phyloP scores from a whole-genome alignment of 148 eudicot genomes.

The Spergularia bocconei region DNA sequence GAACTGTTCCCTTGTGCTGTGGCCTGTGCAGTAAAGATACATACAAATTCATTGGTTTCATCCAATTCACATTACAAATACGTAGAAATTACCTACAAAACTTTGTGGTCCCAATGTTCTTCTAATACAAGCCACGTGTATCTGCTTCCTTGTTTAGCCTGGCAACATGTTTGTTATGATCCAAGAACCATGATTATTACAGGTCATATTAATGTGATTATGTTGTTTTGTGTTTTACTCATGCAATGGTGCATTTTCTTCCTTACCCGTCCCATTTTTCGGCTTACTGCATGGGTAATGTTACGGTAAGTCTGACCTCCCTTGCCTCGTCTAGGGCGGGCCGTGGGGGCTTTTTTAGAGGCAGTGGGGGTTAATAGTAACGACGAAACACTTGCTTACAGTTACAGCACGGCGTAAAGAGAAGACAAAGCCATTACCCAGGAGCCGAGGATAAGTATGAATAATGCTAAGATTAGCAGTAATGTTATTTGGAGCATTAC shows the following conservation, averaged over 20 bases:
- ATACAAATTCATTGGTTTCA: conserved; percentile 20
- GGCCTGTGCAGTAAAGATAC: not conserved
- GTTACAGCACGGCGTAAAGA: not conserved
- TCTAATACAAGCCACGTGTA: conserved; percentile 13
- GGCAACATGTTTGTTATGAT: conserved; percentile 5
- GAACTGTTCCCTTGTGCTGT: conserved; percentile 4
- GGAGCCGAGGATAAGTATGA: not conserved
- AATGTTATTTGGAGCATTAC: conserved; percentile 4
- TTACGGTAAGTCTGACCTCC: no score
- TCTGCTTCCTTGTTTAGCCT: conserved; percentile 11
- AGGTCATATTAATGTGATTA: conserved; percentile 13
- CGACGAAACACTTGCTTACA: not conserved
- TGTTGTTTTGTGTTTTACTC: conserved; percentile 13
- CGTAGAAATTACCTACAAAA: not conserved
- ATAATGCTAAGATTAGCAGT: not conserved
- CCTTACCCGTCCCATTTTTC: not conserved
- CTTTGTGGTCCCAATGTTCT: conserved; percentile 18
- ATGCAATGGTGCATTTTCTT: conserved; percentile 21
- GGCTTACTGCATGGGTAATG: no score
- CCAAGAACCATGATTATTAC: conserved; percentile 10
- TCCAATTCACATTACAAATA: conserved; percentile 14
- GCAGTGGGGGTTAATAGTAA: no score
- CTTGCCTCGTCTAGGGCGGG: no score
- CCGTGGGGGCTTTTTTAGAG: no score
- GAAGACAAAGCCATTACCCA: not conserved